phyloP scores from a whole-genome alignment of 139 green algal species.

The Micractinium conductrix region DNA sequence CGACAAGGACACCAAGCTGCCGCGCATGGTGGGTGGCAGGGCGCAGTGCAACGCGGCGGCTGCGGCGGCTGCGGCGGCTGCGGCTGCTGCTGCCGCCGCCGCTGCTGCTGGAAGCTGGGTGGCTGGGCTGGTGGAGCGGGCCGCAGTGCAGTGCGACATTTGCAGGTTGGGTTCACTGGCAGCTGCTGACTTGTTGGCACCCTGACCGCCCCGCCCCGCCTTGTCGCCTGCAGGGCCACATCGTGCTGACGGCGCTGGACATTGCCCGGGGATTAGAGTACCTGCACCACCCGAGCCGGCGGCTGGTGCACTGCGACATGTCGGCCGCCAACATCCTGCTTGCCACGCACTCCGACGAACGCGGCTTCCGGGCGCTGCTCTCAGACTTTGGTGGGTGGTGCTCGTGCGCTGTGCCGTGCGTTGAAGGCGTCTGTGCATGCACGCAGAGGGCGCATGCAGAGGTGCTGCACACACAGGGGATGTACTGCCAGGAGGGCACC shows the following conservation, averaged over 20 bases:
- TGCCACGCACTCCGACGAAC: slow-evolving; percentile 2
- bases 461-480: too few relatives aligned
- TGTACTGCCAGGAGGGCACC: too few relatives aligned
- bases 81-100: too few relatives aligned
- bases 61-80: too few relatives aligned
- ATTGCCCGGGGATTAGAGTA: slow-evolving; percentile 30
- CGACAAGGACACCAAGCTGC: background rate
- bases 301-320: slow-evolving; percentile 41
- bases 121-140: too few relatives aligned
- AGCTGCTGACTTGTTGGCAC: background rate
- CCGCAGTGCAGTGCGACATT: background rate
- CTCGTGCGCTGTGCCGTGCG: background rate
- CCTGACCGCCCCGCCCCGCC: background rate
- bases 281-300: slow-evolving; percentile 24
- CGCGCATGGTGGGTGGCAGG: background rate
- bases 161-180: background rate
- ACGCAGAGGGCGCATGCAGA: background rate
- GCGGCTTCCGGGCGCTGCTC: slow-evolving; percentile 37
- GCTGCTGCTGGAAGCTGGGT: too few relatives aligned
- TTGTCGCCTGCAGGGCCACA: background rate
- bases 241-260: slow-evolving; percentile 29
- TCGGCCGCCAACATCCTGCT: slow-evolving; percentile 41
- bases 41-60: background rate
- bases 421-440: background rate
- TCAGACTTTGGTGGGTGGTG: slow-evolving; percentile 36